Conservation (phyloP, 1,284 basidiomycete species). For the Leucoagaricus sp. region DNA sequence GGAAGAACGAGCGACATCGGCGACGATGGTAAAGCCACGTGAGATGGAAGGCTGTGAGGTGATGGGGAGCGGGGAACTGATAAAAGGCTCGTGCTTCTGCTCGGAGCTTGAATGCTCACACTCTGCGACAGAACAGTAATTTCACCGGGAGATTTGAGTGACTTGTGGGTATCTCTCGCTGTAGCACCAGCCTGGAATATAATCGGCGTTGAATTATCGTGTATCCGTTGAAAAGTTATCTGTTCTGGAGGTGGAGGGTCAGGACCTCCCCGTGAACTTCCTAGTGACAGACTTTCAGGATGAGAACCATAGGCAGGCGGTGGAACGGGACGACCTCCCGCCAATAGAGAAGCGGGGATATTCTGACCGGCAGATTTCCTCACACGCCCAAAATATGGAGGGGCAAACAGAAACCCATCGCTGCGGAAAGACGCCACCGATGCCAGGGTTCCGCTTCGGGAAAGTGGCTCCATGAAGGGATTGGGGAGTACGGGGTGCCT, state of each 20-base stretch:
- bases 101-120: conserved; percentile 4
- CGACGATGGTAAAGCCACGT: conserved; percentile 18
- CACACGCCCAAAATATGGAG: background rate
- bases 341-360: background rate
- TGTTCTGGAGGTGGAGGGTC: background rate
- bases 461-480: conserved; percentile 26
- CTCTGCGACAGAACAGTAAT: conserved; percentile 7
- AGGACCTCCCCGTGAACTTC: background rate
- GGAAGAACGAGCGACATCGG: conserved; percentile 23
- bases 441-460: conserved; percentile 25
- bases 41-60: conserved; percentile 19
- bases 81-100: conserved; percentile 18
- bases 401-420: conserved; percentile 10
- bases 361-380: background rate
- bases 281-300: background rate
- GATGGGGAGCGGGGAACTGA: conserved; percentile 27
- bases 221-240: background rate
- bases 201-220: background rate
- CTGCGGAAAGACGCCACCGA: conserved; percentile 19
- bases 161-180: background rate
- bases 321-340: background rate
- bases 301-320: background rate
- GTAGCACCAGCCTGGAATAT: background rate
- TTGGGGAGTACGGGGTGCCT: conserved; percentile 17
- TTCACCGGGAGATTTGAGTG: background rate